Conservation (phyloP, 23 red algal species). For the Gracilaria domingensis region DNA sequence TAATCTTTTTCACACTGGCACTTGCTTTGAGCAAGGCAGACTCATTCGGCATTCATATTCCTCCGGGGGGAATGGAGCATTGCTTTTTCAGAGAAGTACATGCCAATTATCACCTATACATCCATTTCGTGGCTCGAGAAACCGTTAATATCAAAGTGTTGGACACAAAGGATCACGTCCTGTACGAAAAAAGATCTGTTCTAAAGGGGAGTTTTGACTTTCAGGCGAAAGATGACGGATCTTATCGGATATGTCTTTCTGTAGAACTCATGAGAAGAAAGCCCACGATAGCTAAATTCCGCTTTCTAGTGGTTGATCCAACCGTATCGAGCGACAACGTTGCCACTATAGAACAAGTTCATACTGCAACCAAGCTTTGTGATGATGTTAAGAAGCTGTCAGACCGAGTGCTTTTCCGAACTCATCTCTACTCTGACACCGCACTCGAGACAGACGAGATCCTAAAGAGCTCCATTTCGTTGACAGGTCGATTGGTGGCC, state of each 20-base stretch:
- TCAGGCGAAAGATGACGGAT: constrained; percentile 26
- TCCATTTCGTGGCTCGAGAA: constrained; percentile 56
- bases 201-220: constrained; percentile 41
- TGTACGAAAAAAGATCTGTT: constrained; percentile 35
- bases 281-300: constrained; percentile 59
- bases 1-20: not conserved
- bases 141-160: constrained; percentile 44
- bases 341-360: constrained; percentile 37
- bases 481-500: constrained; percentile 40
- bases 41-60: constrained; percentile 57
- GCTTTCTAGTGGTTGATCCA: constrained; percentile 50
- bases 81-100: constrained; percentile 64
- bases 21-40: not conserved
- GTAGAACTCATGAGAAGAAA: constrained; percentile 36
- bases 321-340: constrained; percentile 20
- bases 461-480: constrained; percentile 49
- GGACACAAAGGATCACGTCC: not conserved
- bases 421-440: constrained; percentile 64
- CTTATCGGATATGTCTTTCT: constrained; percentile 56
- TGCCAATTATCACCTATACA: constrained; percentile 37
- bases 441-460: constrained; percentile 46
- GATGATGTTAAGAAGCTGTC: constrained; percentile 31
- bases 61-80: constrained; percentile 38
- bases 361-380: constrained; percentile 9
- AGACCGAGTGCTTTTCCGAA: constrained; percentile 34